Conservation (phyloP, 768 basidiomycete genomes). For the Serendipita sp. region DNA sequence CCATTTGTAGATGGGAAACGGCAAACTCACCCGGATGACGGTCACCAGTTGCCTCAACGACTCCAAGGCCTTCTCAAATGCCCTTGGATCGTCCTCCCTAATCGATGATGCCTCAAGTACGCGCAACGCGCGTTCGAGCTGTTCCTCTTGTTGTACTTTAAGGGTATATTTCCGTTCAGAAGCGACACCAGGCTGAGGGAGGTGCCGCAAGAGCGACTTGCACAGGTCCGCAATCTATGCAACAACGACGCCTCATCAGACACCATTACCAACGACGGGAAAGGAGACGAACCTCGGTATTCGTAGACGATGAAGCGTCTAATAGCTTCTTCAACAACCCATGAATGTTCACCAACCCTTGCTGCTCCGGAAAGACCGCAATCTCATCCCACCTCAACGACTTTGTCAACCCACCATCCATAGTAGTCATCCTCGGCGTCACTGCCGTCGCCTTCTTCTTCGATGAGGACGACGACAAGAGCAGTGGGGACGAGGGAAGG, state of each 20-base stretch:
- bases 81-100: neutral
- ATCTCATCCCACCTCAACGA: constrained; percentile 1
- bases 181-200: neutral
- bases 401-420: neutral
- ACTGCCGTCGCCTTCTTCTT: too few species aligned
- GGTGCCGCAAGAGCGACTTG: neutral
- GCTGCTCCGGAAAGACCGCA: neutral
- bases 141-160: neutral
- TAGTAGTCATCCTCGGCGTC: too few species aligned
- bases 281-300: neutral
- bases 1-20: neutral
- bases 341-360: constrained; percentile 2
- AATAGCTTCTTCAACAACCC: neutral
- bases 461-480: too few species aligned
- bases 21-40: neutral
- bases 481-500: too few species aligned
- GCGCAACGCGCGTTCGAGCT: neutral
- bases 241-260: too few species aligned
- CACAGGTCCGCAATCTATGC: neutral
- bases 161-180: constrained; percentile 1
- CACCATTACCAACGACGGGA: neutral
- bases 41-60: neutral
- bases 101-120: neutral
- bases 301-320: neutral
- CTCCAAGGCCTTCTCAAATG: neutral